Evolutionary conservation across 75 land plant genomes (phyloP).

Genomic region (Adiantum capillusveneris): DNA sequence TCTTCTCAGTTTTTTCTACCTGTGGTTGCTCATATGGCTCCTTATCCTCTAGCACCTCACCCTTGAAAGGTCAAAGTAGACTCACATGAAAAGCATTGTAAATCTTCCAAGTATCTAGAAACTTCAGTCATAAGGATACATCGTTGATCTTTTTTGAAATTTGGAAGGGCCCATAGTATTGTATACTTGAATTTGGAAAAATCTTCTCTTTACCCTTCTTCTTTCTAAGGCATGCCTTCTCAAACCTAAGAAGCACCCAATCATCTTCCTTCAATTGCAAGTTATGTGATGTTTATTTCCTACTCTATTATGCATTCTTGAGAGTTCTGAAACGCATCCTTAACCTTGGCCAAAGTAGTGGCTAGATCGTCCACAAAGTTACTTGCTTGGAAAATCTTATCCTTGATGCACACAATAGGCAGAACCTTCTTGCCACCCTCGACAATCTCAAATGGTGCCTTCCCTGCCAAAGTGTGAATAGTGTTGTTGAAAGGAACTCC

Average conservation of each 20-base stretch:
- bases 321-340: no score
- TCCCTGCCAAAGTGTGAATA: no score
- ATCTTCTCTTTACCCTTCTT: no score
- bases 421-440: no score
- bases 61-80: no score
- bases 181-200: slow-evolving; percentile 3
- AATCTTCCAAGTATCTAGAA: not conserved
- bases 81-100: slow-evolving; percentile 13
- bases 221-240: no score
- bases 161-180: slow-evolving; percentile 17
- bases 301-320: not conserved
- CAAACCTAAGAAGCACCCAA: not conserved
- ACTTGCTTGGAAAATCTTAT: not conserved
- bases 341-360: not conserved
- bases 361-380: not conserved
- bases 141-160: slow-evolving; percentile 3
- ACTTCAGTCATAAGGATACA: slow-evolving; percentile 3
- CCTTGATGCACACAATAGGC: no score
- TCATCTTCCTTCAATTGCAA: not conserved
- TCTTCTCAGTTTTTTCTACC: not conserved
- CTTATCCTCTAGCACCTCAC: not conserved
- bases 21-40: not conserved
- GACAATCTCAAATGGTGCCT: not conserved
- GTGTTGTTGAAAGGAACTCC: no score
- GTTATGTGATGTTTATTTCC: not conserved